Conservation (phyloP, 352 stramenopile species). For the Aphanomyces astaci region DNA sequence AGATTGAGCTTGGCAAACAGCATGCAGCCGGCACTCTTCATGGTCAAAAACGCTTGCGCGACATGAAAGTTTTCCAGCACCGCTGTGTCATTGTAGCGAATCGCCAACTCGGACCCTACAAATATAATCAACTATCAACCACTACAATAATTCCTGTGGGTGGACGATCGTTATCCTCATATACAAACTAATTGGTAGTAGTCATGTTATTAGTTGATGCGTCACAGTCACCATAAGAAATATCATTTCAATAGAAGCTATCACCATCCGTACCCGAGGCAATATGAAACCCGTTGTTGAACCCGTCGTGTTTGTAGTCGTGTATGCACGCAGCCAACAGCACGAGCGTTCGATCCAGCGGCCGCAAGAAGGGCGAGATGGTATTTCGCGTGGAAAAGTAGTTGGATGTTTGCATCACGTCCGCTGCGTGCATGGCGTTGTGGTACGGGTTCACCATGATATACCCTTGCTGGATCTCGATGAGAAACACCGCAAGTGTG, state of each 20-base stretch:
- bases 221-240: no score
- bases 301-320: slow-evolving; percentile 86
- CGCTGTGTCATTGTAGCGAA: slow-evolving; percentile 85
- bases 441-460: slow-evolving; percentile 81
- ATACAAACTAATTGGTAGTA: no score
- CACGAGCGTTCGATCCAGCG: slow-evolving; percentile 59
- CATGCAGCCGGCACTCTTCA: slow-evolving; percentile 83
- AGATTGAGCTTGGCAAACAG: slow-evolving; percentile 61
- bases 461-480: slow-evolving; percentile 80
- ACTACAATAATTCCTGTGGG: no score
- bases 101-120: slow-evolving; percentile 62
- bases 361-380: slow-evolving; percentile 60
- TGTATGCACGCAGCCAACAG: slow-evolving; percentile 79
- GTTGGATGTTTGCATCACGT: slow-evolving; percentile 84
- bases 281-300: slow-evolving; percentile 88
- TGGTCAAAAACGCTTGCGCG: slow-evolving; percentile 82
- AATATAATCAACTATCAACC: no score
- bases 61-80: slow-evolving; percentile 87
- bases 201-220: no score
- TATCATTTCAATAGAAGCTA: no score
- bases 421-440: slow-evolving; percentile 82
- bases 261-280: slow-evolving; percentile 32
- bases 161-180: no score
- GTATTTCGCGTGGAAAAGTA: slow-evolving; percentile 78
- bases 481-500: slow-evolving; percentile 61